Evolutionary conservation across 148 eudicot species (phyloP).

Genomic region (Chenopodium formosanum): DNA sequence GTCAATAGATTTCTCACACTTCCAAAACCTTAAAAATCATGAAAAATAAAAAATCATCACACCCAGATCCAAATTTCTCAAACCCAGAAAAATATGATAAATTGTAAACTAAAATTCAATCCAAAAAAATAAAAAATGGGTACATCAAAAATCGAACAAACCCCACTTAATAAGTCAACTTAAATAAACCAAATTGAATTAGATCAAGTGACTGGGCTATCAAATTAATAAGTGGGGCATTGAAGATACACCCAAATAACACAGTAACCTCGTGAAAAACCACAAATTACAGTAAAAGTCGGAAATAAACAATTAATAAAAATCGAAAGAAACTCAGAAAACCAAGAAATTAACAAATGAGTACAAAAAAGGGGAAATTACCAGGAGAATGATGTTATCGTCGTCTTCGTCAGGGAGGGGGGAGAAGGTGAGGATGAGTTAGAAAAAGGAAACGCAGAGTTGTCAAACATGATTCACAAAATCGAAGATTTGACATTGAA

Average conservation of each 20-base stretch:
- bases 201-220: constrained; percentile 33
- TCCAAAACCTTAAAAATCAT: constrained; percentile 16
- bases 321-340: no score
- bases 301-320: no score
- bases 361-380: no score
- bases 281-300: no score
- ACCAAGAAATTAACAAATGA: no score
- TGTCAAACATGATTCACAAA: no score
- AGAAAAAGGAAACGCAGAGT: no score
- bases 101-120: neutral
- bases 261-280: neutral
- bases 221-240: constrained; percentile 22
- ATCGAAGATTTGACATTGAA: no score
- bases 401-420: no score
- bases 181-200: constrained; percentile 16
- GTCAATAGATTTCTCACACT: neutral
- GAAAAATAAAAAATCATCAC: constrained; percentile 5
- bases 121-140: neutral
- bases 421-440: no score
- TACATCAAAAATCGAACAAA: constrained; percentile 12
- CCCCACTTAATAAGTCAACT: constrained; percentile 5
- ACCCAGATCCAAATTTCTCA: constrained; percentile 29
- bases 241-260: constrained; percentile 8
- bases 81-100: constrained; percentile 18
- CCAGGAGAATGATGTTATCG: no score